Conservation (phyloP, 495 filamentous ascomycete species). For the Aspergillus ostianus region DNA sequence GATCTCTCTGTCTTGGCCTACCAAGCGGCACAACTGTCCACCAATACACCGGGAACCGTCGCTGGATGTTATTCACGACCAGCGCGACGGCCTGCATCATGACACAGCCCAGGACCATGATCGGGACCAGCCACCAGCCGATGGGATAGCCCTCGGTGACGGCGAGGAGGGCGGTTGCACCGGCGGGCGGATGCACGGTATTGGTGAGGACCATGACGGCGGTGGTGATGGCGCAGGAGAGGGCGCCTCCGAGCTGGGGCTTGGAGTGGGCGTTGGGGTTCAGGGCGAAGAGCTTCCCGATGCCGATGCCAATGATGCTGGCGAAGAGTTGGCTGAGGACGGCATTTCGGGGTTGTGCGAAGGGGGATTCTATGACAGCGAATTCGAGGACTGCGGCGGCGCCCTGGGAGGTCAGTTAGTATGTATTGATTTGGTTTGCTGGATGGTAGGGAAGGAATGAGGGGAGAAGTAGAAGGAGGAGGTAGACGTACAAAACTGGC, state of each 20-base stretch:
- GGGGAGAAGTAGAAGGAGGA: background rate
- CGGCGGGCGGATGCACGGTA: slow-evolving; percentile 84
- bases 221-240: slow-evolving; percentile 68
- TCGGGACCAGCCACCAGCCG: slow-evolving; percentile 71
- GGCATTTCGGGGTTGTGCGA: slow-evolving; percentile 78
- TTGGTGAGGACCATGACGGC: slow-evolving; percentile 73
- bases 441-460: background rate
- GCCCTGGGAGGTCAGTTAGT: slow-evolving; percentile 48
- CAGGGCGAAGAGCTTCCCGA: slow-evolving; percentile 72
- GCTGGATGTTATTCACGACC: slow-evolving; percentile 72
- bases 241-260: slow-evolving; percentile 65
- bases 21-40: slow-evolving; percentile 40
- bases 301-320: slow-evolving; percentile 61
- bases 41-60: slow-evolving; percentile 80
- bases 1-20: slow-evolving; percentile 17
- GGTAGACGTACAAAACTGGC: slow-evolving; percentile 42
- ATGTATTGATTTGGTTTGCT: background rate
- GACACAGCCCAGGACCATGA: slow-evolving; percentile 62
- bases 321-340: slow-evolving; percentile 71
- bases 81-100: slow-evolving; percentile 67
- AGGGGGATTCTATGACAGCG: slow-evolving; percentile 72
- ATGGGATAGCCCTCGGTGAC: slow-evolving; percentile 60
- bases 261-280: slow-evolving; percentile 42
- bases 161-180: slow-evolving; percentile 80
- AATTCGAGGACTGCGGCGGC: slow-evolving; percentile 77